Evolutionary conservation across 768 basidiomycete species (phyloP), one percentile per base, ranked within the genome.

Genomic region (Trametes villosa): DNA sequence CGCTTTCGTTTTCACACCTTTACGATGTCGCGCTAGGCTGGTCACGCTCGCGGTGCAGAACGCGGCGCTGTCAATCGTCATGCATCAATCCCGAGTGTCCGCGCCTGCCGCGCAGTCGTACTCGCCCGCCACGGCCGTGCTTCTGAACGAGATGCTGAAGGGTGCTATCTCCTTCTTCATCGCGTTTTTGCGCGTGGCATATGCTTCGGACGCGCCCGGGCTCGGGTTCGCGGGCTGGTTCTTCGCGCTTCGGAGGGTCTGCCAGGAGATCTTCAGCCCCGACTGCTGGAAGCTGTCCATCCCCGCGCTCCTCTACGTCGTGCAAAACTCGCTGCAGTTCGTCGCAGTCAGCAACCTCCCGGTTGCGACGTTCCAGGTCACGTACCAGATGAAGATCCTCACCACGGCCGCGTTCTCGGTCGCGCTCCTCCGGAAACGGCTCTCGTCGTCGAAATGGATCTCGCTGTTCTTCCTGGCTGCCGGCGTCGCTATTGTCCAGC

Each of bases 251-350:
- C 67, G 77, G 77, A 67, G 81, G 81, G 58, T 94, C 15, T 85
- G 85, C 57, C 75, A 76, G 49, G 89, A 93, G 55, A 78, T 96
- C n/a, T 91, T 96, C 75, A 91, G 93, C 63, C 77, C 82, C 13
- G 96, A 98, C 72, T 96, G 94, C 76, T 98, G 96, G 94, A 98
- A 98, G 72, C 86, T 98, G 29, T 94, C 94, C 31, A 96, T 99
- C 64, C 96, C 96, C 1, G 96, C 96, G 20, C 81, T 97, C 62
- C 88, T 98, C 65, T 98, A 97, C 69, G 88, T 95, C 65, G 83
- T 96, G n/a, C 94, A 98, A 75, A 98, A 98, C 74, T 91, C 92
- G 38, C 86, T 99, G 24, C 97, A 98, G 74, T 99, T 96, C 75
- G 93, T 97, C 65, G 97, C 97, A 24, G 89, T 96, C 62, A 86